phyloP scores from a whole-genome alignment of 495 filamentous ascomycete genomes.

The Penicillium crystallinum region DNA sequence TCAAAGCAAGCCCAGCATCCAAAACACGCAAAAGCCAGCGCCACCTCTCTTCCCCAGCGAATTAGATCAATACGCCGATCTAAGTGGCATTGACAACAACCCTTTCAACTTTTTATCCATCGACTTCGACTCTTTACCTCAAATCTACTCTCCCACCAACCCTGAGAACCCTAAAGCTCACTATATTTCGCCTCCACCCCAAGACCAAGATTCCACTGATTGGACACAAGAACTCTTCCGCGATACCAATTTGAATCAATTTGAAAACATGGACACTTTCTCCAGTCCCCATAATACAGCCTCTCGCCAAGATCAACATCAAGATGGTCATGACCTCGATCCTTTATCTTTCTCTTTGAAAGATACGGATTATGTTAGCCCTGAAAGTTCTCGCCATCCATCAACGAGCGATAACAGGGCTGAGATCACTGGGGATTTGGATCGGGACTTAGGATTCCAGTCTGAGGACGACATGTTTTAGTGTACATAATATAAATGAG shows the following conservation, averaged over 20 bases:
- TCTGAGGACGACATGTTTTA: conserved; percentile 38
- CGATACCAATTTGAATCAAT: conserved; percentile 13
- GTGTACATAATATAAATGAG: not conserved
- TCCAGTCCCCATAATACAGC: not conserved
- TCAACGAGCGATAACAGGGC: conserved; percentile 9
- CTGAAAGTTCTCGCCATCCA: not conserved
- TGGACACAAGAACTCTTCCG: conserved; percentile 35
- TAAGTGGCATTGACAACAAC: conserved; percentile 9
- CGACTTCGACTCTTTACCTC: conserved; percentile 27
- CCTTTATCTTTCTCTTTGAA: conserved; percentile 25
- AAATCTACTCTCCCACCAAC: conserved; percentile 6
- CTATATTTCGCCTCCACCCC: conserved; percentile 9
- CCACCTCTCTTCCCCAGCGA: conserved; percentile 23
- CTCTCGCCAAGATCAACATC: not conserved
- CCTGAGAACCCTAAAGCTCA: not conserved
- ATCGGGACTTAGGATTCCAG: conserved; percentile 35
- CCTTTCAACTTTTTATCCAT: conserved; percentile 21
- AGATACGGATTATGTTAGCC: conserved; percentile 1
- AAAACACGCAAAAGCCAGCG: conserved; percentile 10
- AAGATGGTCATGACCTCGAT: conserved; percentile 16
- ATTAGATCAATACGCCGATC: conserved; percentile 24
- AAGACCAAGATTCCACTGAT: conserved; percentile 25
- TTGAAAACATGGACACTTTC: not conserved
- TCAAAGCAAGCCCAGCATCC: not conserved
- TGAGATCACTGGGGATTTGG: conserved; percentile 41